Conservation (phyloP, 2,329 filamentous ascomycete genomes). For the Diaporthe australafricana region DNA sequence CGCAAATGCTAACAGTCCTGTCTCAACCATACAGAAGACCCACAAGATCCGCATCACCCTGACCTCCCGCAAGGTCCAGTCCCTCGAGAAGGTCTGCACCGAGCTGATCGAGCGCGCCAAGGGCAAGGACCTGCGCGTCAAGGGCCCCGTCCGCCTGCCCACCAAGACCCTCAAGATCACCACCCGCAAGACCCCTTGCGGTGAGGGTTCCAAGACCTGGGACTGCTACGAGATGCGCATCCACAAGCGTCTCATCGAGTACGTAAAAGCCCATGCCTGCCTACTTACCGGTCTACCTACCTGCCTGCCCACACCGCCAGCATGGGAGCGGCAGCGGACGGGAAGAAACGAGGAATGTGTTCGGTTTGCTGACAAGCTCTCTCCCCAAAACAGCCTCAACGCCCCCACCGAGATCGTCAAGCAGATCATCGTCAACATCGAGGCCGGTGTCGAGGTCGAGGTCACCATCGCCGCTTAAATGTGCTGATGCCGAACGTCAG, state of each 20-base stretch:
- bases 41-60: constrained; percentile 99
- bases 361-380: constrained; percentile 41
- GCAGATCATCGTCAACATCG: constrained; percentile 96
- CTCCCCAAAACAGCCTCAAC: constrained; percentile 74
- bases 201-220: constrained; percentile 99
- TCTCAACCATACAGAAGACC: constrained; percentile 73
- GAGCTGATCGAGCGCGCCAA: constrained; percentile 99
- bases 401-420: constrained; percentile 98
- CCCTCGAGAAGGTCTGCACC: constrained; percentile 97
- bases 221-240: constrained; percentile 99
- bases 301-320: not conserved
- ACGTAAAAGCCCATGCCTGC: constrained; percentile 49
- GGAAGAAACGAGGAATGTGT: constrained; percentile 16
- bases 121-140: constrained; percentile 97
- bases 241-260: constrained; percentile 98
- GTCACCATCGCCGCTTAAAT: constrained; percentile 88
- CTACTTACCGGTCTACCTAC: not conserved
- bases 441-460: constrained; percentile 93
- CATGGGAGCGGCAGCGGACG: not conserved
- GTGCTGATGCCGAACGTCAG: not conserved
- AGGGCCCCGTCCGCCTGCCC: constrained; percentile 97
- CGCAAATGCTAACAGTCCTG: not conserved
- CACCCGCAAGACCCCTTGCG: constrained; percentile 98
- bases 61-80: constrained; percentile 91
- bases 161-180: constrained; percentile 97